These are phyloP conservation scores for Xerocomus brunneocitrinus DNA, from an alignment of 768 basidiomycete genomes.

Conservation along the genomic window DNA sequence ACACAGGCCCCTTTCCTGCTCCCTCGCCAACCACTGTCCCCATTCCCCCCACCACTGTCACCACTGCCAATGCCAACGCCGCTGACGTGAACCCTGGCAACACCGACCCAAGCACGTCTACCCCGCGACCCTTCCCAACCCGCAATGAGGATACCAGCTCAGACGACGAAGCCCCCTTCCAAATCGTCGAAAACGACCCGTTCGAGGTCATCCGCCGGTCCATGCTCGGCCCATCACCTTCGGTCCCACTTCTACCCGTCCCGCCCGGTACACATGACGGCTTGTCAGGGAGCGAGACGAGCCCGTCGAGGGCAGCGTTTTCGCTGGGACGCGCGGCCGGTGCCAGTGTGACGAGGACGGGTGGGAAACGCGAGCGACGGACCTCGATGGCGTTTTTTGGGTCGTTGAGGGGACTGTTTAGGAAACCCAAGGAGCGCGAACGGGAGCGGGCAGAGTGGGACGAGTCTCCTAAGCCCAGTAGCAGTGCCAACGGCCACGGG, in stretches of 20 bases:
- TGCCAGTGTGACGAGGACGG: not conserved
- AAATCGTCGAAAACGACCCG: conserved; percentile 25
- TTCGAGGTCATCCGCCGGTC: conserved; percentile 17
- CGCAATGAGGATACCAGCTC: conserved; percentile 12
- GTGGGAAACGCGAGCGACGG: conserved; percentile 15
- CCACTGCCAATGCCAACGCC: not conserved
- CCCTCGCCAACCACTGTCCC: not conserved
- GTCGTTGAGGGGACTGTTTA: conserved; percentile 25
- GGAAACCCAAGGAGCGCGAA: conserved; percentile 16
- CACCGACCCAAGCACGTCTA: not conserved
- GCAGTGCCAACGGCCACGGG: not conserved
- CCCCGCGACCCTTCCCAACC: not conserved
- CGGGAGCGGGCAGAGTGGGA: conserved; percentile 8
- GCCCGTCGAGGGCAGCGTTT: not conserved
- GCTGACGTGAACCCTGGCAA: not conserved
- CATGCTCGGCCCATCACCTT: not conserved
- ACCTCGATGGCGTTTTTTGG: conserved; percentile 24
- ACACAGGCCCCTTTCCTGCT: not conserved
- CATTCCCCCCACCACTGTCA: not conserved
- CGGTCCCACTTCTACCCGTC: not conserved
- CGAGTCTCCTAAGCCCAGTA: not conserved
- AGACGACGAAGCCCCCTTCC: conserved; percentile 15
- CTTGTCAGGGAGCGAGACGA: not conserved
- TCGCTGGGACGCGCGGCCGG: not conserved
- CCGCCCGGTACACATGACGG: not conserved